phyloP scores from a whole-genome alignment of 78 protist genomes.

The Andalucia godoyi region DNA sequence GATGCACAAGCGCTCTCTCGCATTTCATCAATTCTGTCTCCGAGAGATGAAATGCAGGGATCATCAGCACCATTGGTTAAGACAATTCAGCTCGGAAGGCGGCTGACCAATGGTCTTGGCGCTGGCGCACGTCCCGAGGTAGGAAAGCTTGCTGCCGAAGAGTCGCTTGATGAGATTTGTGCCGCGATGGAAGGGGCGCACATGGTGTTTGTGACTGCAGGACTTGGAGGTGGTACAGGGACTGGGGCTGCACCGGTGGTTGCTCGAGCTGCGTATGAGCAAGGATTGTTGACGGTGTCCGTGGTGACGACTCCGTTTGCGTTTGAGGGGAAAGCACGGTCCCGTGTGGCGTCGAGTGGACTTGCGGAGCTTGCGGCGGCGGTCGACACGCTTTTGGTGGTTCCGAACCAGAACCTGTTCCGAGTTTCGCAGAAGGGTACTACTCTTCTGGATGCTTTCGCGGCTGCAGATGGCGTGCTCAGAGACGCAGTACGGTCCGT shows the following conservation, averaged over 20 bases:
- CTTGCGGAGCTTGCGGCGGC: slow-evolving; percentile 28
- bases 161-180: slow-evolving; percentile 28
- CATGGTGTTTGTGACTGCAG: slow-evolving; percentile 70
- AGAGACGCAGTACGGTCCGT: slow-evolving; percentile 57
- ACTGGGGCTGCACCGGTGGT: slow-evolving; percentile 74
- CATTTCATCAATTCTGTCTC: too few relatives aligned
- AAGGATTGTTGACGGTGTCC: slow-evolving; percentile 52
- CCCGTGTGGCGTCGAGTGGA: slow-evolving; percentile 39
- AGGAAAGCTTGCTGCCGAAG: slow-evolving; percentile 57
- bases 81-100: slow-evolving; percentile 45
- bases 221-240: slow-evolving; percentile 85
- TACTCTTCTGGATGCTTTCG: slow-evolving; percentile 48
- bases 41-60: too few relatives aligned
- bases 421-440: slow-evolving; percentile 14
- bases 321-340: slow-evolving; percentile 43
- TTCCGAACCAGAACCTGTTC: slow-evolving; percentile 63
- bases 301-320: slow-evolving; percentile 55
- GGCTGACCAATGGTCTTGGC: slow-evolving; percentile 54
- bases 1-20: slow-evolving; percentile 62
- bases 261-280: slow-evolving; percentile 4
- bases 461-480: slow-evolving; percentile 58
- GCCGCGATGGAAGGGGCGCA: slow-evolving; percentile 35
- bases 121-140: slow-evolving; percentile 61
- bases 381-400: slow-evolving; percentile 55
- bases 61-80: slow-evolving; percentile 27